phyloP scores from a whole-genome alignment of 106 monocot species.

The Dactylorhiza incarnata region DNA sequence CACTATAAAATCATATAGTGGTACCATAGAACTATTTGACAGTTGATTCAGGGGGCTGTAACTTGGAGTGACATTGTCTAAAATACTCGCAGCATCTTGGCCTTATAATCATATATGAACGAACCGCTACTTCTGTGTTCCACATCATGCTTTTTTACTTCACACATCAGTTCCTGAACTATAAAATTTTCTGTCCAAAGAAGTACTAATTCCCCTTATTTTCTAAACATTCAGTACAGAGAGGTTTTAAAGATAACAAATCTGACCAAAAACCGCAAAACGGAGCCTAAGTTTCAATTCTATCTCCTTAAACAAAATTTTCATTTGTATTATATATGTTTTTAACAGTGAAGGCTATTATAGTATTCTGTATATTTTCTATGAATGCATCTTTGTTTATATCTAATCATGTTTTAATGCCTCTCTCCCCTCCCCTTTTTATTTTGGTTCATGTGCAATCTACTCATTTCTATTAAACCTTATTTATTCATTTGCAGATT shows the following conservation, averaged over 20 bases:
- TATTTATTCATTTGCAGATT: too few relatives aligned
- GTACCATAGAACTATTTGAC: conserved; percentile 10
- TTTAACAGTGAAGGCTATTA: too few relatives aligned
- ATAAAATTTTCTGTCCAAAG: conserved; percentile 71
- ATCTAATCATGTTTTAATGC: too few relatives aligned
- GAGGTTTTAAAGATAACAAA: not conserved
- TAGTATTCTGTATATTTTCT: too few relatives aligned
- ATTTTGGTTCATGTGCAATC: too few relatives aligned
- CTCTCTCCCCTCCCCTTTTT: too few relatives aligned
- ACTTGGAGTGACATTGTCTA: conserved; percentile 20
- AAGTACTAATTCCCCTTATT: conserved; percentile 65
- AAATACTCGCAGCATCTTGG: conserved; percentile 27
- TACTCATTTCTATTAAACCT: too few relatives aligned
- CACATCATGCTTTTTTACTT: conserved; percentile 64
- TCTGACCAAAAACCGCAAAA: too few relatives aligned
- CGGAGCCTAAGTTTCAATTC: too few relatives aligned
- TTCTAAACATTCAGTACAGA: conserved; percentile 33
- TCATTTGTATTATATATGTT: too few relatives aligned
- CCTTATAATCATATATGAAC: conserved; percentile 80
- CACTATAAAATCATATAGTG: conserved; percentile 70
- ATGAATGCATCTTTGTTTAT: too few relatives aligned
- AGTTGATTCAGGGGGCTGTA: conserved; percentile 25
- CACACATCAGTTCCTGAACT: conserved; percentile 53
- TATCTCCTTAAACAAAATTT: too few relatives aligned
- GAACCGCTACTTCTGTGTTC: conserved; percentile 75